Evolutionary conservation across 2,329 filamentous ascomycete genomes (phyloP).

Genomic region (Penicillium italicum): DNA sequence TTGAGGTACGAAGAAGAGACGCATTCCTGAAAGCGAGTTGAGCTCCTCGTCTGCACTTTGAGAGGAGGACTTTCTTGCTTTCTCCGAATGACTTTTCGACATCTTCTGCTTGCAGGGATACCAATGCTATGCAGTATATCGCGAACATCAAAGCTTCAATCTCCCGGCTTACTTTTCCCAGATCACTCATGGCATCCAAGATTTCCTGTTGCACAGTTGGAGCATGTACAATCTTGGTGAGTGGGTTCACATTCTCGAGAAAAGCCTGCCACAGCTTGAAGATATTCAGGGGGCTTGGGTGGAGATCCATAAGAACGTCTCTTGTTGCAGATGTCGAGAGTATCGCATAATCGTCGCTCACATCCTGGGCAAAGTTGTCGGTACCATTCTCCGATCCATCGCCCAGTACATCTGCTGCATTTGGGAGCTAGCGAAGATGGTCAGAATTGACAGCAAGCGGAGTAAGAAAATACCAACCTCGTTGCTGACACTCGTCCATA

Average conservation of each 20-base stretch:
- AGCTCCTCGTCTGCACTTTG: conserved; percentile 16
- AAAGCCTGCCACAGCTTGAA: conserved; percentile 29
- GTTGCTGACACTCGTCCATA: conserved; percentile 23
- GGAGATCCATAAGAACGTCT: conserved; percentile 9
- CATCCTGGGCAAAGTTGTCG: conserved; percentile 10
- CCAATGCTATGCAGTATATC: conserved; percentile 55
- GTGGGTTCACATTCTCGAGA: conserved; percentile 51
- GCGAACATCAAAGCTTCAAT: conserved; percentile 64
- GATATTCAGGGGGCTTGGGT: conserved; percentile 21
- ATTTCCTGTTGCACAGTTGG: conserved; percentile 45
- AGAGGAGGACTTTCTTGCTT: conserved; percentile 17
- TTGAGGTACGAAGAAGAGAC: conserved; percentile 42
- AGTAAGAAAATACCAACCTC: conserved; percentile 11
- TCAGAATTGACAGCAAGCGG: not conserved
- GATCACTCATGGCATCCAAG: conserved; percentile 22
- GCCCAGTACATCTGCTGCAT: conserved; percentile 19
- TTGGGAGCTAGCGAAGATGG: conserved; percentile 13
- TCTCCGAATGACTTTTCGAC: conserved; percentile 21
- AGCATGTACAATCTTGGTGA: conserved; percentile 72
- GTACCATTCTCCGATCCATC: conserved; percentile 10
- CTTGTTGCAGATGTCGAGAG: conserved; percentile 4
- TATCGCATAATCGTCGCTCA: conserved; percentile 12
- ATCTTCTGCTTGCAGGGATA: conserved; percentile 32
- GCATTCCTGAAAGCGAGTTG: conserved; percentile 20
- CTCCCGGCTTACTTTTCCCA: conserved; percentile 13